Evolutionary conservation across 2,329 filamentous ascomycete genomes (phyloP), one percentile per base, ranked within the genome.

Genomic region (Huntiella decipiens): DNA sequence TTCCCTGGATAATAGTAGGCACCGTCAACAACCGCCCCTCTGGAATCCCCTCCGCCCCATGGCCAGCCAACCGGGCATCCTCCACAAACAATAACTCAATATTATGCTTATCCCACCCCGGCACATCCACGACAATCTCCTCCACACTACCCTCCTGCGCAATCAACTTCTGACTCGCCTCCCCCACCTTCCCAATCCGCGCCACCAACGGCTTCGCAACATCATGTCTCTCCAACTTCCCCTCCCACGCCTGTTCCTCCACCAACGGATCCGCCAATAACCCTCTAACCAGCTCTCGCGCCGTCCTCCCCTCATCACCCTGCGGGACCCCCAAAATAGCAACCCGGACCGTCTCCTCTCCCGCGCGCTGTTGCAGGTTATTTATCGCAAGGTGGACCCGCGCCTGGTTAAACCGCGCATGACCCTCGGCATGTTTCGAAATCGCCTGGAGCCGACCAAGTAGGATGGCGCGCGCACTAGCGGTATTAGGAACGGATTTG

Each of bases 201-300:
- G 87, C 67, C 13, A 86, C 63, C 47, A 86, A 59, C 2, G 79
- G 78, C 50, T 66, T 66, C 28, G 62, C 58, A 22, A 65, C 58
- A 52, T 71, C 66, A 50, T 70, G 66, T 10, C 57, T 56, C 10
- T 70, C 66, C 49, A 86, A 58, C 48, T 74, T 64, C 54, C 64
- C 63, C 59, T 87, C 82, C 82, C 82, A 87, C 19, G 66, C 59
- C 52, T 75, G 68, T 52, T 73, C 68, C 4, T 69, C 61, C 34
- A 67, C 67, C 52, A 87, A 60, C 4, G 82, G 79, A 58, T 87
- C 82, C 2, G 79, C 77, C 1, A 86, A 63, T 10, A 85, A 61
- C 33, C 87, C 64, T 37, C 77, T 72, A 39, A 86, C 68, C 6
- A 95, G 66, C 49, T 70, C 67, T 56, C 74, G 74, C 3, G 79